These are phyloP conservation scores for Beauveria caledonica DNA, from an alignment of 2,329 filamentous ascomycete genomes.

Conservation along the genomic window DNA sequence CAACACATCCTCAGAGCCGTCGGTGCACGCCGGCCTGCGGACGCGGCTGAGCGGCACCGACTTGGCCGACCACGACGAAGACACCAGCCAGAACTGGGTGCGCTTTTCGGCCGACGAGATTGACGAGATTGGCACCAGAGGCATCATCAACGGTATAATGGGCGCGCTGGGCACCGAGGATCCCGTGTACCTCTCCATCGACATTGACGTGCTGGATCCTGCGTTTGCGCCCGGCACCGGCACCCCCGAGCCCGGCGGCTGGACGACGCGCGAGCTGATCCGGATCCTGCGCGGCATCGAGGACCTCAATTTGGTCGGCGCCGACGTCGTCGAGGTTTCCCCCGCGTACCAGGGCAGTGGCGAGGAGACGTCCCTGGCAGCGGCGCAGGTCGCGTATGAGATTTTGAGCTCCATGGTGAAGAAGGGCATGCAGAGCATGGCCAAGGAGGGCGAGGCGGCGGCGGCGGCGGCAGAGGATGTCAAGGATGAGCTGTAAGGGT, in stretches of 20 bases:
- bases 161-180: conserved; percentile 62
- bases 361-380: conserved; percentile 70
- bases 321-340: conserved; percentile 81
- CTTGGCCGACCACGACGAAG: conserved; percentile 59
- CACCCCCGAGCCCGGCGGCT: conserved; percentile 83
- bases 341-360: conserved; percentile 70
- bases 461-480: conserved; percentile 10
- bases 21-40: conserved; percentile 75
- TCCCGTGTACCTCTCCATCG: conserved; percentile 71
- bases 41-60: conserved; percentile 61
- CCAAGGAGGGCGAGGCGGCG: conserved; percentile 22
- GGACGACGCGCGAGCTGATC: conserved; percentile 84
- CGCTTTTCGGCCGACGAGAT: conserved; percentile 76
- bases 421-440: conserved; percentile 33
- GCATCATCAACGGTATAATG: conserved; percentile 64
- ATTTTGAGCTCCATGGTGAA: conserved; percentile 68
- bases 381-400: conserved; percentile 73
- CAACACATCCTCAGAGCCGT: conserved; percentile 52
- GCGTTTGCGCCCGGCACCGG: conserved; percentile 62
- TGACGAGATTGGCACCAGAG: conserved; percentile 67
- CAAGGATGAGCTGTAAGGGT: conserved; percentile 31
- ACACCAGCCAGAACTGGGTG: conserved; percentile 64
- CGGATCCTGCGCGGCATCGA: conserved; percentile 76
- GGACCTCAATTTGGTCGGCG: conserved; percentile 74
- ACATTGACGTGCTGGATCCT: conserved; percentile 83